These are phyloP conservation scores for Priceomyces carsonii DNA, from an alignment of 805 yeast species.

Conservation along the genomic window DNA sequence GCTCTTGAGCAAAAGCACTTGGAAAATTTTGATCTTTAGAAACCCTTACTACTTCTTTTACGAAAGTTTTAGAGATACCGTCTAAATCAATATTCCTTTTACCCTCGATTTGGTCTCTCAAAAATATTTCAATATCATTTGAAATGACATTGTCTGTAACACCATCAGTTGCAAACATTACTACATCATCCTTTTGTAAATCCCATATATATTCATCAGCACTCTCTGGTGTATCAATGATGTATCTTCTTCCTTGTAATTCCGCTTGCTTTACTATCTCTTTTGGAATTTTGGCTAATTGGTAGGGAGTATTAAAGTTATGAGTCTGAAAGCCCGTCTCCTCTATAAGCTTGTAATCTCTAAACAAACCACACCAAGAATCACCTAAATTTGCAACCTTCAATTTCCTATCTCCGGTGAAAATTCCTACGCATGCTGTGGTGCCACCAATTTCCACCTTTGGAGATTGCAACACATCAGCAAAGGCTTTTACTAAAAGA, in stretches of 20 bases:
- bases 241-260: slow-evolving; percentile 57
- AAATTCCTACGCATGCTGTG: slow-evolving; percentile 83
- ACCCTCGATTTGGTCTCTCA: slow-evolving; percentile 53
- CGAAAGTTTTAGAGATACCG: slow-evolving; percentile 55
- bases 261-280: slow-evolving; percentile 55
- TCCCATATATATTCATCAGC: slow-evolving; percentile 70
- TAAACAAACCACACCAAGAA: slow-evolving; percentile 88
- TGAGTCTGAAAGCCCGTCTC: slow-evolving; percentile 81
- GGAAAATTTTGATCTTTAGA: slow-evolving; percentile 75
- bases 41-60: slow-evolving; percentile 62
- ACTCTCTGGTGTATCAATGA: slow-evolving; percentile 67
- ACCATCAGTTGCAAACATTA: slow-evolving; percentile 91
- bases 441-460: slow-evolving; percentile 88
- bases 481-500: slow-evolving; percentile 59
- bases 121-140: slow-evolving; percentile 67
- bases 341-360: slow-evolving; percentile 59
- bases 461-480: slow-evolving; percentile 50
- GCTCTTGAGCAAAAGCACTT: slow-evolving; percentile 83
- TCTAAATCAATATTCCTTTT: slow-evolving; percentile 38
- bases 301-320: slow-evolving; percentile 90
- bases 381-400: slow-evolving; percentile 86
- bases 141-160: slow-evolving; percentile 81
- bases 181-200: slow-evolving; percentile 68
- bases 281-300: slow-evolving; percentile 79
- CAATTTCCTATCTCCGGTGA: slow-evolving; percentile 56